Percentiles rank a stretch among this genome's conserved stretches.
These are phyloP conservation scores for Vaccinium vitisidaea DNA, from an alignment of 148 eudicot species.

Conservation along the genomic window DNA sequence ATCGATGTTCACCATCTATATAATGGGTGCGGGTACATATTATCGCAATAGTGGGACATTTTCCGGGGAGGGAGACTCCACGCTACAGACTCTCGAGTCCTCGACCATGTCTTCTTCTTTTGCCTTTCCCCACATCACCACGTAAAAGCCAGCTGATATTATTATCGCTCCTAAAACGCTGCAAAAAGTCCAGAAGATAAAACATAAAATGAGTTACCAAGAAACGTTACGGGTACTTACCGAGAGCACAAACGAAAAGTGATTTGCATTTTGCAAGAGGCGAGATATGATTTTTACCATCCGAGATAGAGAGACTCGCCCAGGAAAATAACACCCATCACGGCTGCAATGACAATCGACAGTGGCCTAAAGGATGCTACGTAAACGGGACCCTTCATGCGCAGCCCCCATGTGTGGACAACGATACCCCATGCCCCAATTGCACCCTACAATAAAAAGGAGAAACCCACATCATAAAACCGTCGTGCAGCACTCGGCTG, in stretches of 20 bases:
- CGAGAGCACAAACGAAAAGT: too few relatives aligned
- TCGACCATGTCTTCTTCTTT: conserved; percentile 25
- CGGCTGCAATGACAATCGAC: conserved; percentile 11
- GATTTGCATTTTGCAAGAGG: neutral
- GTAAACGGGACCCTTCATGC: conserved; percentile 10
- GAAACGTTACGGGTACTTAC: neutral
- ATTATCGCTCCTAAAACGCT: conserved; percentile 39
- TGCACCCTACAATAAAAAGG: neutral
- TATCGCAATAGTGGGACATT: conserved; percentile 26
- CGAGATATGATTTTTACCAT: neutral
- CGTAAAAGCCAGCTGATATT: conserved; percentile 38
- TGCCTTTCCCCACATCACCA: conserved; percentile 49
- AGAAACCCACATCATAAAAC: neutral
- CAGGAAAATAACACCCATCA: conserved; percentile 11
- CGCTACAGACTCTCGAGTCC: neutral
- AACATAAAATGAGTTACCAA: neutral
- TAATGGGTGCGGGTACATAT: neutral
- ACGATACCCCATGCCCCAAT: neutral
- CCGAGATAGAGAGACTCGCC: conserved; percentile 15
- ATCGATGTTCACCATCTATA: too few relatives aligned
- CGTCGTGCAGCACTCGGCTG: neutral
- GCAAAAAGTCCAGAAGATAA: neutral
- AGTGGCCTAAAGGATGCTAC: conserved; percentile 15
- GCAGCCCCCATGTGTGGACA: conserved; percentile 12
- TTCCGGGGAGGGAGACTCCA: conserved; percentile 22